Evolutionary conservation across 495 filamentous ascomycete species (phyloP).

Genomic region (Penicillium coprophilum): DNA sequence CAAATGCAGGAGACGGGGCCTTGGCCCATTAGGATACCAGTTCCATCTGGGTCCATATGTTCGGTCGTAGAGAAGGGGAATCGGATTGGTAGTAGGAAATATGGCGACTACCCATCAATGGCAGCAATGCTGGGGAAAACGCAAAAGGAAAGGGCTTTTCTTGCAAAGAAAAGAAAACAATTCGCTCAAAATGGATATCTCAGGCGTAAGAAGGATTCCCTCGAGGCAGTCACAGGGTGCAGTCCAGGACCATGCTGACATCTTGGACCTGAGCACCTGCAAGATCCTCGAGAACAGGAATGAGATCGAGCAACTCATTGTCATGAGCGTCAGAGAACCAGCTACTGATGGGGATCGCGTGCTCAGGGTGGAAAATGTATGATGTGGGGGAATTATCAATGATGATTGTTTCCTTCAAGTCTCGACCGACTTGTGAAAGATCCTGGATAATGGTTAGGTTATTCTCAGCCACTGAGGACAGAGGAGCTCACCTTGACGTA

Average conservation of each 20-base stretch:
- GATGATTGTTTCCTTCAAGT: conserved; percentile 97
- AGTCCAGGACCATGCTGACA: conserved; percentile 96
- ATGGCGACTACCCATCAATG: conserved; percentile 17
- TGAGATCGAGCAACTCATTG: conserved; percentile 97
- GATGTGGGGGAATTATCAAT: conserved; percentile 99
- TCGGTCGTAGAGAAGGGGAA: conserved; percentile 20
- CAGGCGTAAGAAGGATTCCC: conserved; percentile 34
- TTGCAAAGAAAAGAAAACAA: conserved; percentile 27
- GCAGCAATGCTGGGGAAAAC: conserved; percentile 24
- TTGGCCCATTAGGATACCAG: conserved; percentile 22
- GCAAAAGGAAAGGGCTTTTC: conserved; percentile 28
- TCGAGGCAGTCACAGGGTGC: conserved; percentile 64
- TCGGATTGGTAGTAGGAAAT: conserved; percentile 13
- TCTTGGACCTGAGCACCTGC: conserved; percentile 84
- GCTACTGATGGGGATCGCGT: conserved; percentile 98
- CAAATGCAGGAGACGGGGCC: conserved; percentile 26
- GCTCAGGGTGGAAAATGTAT: conserved; percentile 99
- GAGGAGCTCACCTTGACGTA: conserved; percentile 76
- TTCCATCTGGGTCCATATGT: conserved; percentile 24
- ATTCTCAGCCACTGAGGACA: neutral
- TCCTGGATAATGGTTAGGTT: conserved; percentile 54
- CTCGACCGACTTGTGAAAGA: conserved; percentile 91
- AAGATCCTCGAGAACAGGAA: conserved; percentile 97
- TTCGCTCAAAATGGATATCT: conserved; percentile 37
- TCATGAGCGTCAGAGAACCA: conserved; percentile 99